Conservation (phyloP, 495 filamentous ascomycete genomes). For the Wilcoxina mikolae region DNA sequence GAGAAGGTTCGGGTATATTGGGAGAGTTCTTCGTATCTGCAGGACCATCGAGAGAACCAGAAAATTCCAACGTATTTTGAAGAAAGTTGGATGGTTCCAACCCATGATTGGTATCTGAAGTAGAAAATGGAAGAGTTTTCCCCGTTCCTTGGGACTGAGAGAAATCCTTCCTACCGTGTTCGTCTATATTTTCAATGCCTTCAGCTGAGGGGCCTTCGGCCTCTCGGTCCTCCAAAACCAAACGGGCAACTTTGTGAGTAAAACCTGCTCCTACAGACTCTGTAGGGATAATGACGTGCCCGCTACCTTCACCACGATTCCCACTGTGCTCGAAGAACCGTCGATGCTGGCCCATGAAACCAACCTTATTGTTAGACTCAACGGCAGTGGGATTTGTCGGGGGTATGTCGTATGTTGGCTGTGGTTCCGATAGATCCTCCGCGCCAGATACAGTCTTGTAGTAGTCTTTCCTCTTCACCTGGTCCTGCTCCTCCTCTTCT, state of each 20-base stretch:
- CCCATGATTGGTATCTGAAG: not conserved
- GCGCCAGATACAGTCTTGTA: conserved; percentile 1
- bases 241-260: conserved; percentile 17
- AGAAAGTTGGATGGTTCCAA: not conserved
- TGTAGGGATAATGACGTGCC: not conserved
- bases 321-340: not conserved
- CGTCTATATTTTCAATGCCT: not conserved
- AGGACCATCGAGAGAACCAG: conserved; percentile 4
- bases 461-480: conserved; percentile 6
- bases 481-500: not conserved
- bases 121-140: not conserved
- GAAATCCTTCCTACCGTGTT: conserved; percentile 1
- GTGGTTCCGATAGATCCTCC: conserved; percentile 6
- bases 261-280: not conserved
- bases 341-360: not conserved
- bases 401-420: conserved; percentile 2
- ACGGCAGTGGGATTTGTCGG: conserved; percentile 2
- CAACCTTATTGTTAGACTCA: conserved; percentile 1
- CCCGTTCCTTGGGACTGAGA: not conserved
- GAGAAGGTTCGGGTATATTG: not conserved
- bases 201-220: not conserved
- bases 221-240: conserved; percentile 22
- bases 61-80: not conserved
- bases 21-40: not conserved
- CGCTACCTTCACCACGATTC: not conserved